Evolutionary conservation across 257 asterid genomes (phyloP).

Genomic region (Solanum rostratum): DNA sequence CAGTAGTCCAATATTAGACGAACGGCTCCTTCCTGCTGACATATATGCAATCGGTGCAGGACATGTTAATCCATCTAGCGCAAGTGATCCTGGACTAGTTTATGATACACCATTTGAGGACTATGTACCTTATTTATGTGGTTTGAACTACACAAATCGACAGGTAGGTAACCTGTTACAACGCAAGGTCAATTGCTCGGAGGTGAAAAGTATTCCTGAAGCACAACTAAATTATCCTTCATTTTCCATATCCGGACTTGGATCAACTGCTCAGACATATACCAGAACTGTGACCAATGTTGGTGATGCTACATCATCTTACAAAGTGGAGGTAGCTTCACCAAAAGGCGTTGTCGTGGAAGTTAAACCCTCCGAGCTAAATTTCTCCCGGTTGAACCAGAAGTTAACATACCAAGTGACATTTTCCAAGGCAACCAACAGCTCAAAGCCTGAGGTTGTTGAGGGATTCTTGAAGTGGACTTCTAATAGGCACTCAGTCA

Average conservation of each 20-base stretch:
- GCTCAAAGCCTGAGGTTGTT: background rate
- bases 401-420: conserved; percentile 29
- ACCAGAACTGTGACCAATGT: conserved; percentile 33
- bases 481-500: conserved; percentile 17
- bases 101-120: conserved; percentile 35
- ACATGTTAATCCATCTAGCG: conserved; percentile 33
- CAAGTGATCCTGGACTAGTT: conserved; percentile 36
- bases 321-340: conserved; percentile 6
- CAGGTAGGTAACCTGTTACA: conserved; percentile 8
- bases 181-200: conserved; percentile 14
- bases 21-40: conserved; percentile 18
- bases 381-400: conserved; percentile 12
- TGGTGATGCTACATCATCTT: conserved; percentile 21
- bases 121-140: conserved; percentile 27
- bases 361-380: conserved; percentile 18
- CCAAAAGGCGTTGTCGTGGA: conserved; percentile 13
- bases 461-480: conserved; percentile 36
- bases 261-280: conserved; percentile 14
- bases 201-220: conserved; percentile 10
- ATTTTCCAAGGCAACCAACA: background rate
- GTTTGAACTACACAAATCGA: conserved; percentile 24
- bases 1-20: conserved; percentile 14
- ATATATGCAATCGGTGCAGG: conserved; percentile 32
- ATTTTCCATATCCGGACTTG: background rate
- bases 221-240: conserved; percentile 12